Conservation (phyloP, 441 rosid species). For the Pelargonium cotyledonis region DNA sequence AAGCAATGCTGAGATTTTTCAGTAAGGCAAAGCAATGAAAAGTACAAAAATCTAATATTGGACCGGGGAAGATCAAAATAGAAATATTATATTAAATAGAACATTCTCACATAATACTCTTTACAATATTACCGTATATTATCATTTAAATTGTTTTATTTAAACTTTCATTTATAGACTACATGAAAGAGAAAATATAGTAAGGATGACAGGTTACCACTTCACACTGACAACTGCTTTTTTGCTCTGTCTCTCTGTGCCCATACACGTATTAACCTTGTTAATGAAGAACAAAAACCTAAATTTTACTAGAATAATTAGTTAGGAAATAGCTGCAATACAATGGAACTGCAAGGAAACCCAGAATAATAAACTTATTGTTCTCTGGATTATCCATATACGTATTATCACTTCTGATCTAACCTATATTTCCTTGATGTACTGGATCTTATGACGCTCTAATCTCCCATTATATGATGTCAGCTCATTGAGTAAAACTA, state of each 20-base stretch:
- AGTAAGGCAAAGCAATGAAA: no score
- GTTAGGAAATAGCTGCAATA: neutral
- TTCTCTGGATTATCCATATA: neutral
- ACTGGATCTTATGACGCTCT: neutral
- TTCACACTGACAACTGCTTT: neutral
- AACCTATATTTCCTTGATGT: neutral
- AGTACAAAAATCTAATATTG: neutral
- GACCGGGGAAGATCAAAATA: neutral
- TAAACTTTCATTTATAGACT: neutral
- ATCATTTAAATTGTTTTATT: neutral
- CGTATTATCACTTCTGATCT: neutral
- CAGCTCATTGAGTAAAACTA: constrained; percentile 3
- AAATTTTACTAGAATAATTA: neutral
- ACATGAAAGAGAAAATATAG: neutral
- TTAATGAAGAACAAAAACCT: neutral
- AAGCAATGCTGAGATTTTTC: no score
- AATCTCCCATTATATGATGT: neutral
- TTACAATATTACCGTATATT: neutral
- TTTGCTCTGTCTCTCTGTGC: neutral
- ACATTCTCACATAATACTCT: neutral
- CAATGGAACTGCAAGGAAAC: neutral
- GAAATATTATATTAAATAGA: neutral
- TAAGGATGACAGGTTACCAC: neutral
- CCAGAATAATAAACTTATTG: neutral
- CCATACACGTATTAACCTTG: neutral